phyloP scores from a whole-genome alignment of 192 early-diverging fungal species.

The Entomortierella beljakovae region DNA sequence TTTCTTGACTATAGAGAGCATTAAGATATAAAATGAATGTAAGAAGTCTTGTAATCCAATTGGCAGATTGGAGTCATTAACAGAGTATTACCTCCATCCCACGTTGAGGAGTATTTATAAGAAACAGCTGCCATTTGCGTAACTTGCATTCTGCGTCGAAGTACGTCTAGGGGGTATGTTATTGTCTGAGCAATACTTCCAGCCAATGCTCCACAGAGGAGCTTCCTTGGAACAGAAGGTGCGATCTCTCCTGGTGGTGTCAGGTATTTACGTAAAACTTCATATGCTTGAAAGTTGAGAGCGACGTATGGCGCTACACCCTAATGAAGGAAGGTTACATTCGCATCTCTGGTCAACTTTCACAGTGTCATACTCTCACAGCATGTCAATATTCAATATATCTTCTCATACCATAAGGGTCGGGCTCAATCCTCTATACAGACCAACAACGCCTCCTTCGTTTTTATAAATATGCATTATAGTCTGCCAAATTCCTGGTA shows the following conservation, averaged over 20 bases:
- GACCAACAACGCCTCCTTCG: constrained; percentile 79
- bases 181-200: constrained; percentile 86
- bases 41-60: background rate
- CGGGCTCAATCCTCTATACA: constrained; percentile 79
- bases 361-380: no score
- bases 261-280: constrained; percentile 77
- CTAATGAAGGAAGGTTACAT: constrained; percentile 19
- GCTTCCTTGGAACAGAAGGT: constrained; percentile 71
- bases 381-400: background rate
- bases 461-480: constrained; percentile 72
- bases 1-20: constrained; percentile 59
- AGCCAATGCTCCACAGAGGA: constrained; percentile 80
- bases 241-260: constrained; percentile 68
- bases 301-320: constrained; percentile 87
- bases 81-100: constrained; percentile 68
- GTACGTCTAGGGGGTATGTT: constrained; percentile 84
- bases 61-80: background rate
- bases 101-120: constrained; percentile 80
- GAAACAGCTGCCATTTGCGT: constrained; percentile 73
- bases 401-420: constrained; percentile 70
- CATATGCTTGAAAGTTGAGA: constrained; percentile 86
- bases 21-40: background rate
- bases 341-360: no score
- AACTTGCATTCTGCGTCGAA: constrained; percentile 85
- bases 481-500: constrained; percentile 78